Base-by-base conservation (phyloP, 169 alveolate species). In the Eimeria necatrix region DNA sequence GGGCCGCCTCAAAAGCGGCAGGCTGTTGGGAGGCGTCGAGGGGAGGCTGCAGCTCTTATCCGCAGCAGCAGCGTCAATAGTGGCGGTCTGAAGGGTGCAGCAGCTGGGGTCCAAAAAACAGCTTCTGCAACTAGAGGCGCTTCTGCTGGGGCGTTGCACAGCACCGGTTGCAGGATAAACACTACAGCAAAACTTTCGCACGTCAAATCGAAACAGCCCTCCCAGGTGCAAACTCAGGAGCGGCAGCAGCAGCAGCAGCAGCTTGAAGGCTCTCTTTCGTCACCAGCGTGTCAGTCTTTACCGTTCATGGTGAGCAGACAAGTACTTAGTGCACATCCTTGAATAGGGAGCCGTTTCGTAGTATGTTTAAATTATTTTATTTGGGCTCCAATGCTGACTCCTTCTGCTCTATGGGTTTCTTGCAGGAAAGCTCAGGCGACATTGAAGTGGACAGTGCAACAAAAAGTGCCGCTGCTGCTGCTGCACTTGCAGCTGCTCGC, bases 1-100 rank as follows among this genome's bases (percentile, higher is more conserved):
- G 91, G 91, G 4, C 91, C 91, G 14, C 91, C 91, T 56, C 91
- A 83, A 26, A 83, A 83, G 74, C 91, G 91, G 4, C 91, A 83
- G 76, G 91, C 91, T 5, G 74, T 83, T 48, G 91, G 32, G 91
- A 6, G 76, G 71, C 26, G 59, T 4, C 22, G 91, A 48, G 91
- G 74, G 14, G 91, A 83, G 53, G 46, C 74, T 10, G 71, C 32
- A 53, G 76, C 59, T 7, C 74, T n/a, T 7, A 56, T 6, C 4
- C 71, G 91, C 14, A 83, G 89, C 89, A 80, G 32, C 89, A 80
- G 71, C 73, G 32, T 41, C 89, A 53, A 26, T 76, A 83, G 91
- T 76, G 46, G 91, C 24, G 32, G 76, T 32, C 12, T 56, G 68
- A 83, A 56, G 76, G 26, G 60, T 12, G 48, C 18, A 24, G 76